Base-by-base conservation (phyloP, 441 rosid species). In the Francoa sonchifolia region DNA sequence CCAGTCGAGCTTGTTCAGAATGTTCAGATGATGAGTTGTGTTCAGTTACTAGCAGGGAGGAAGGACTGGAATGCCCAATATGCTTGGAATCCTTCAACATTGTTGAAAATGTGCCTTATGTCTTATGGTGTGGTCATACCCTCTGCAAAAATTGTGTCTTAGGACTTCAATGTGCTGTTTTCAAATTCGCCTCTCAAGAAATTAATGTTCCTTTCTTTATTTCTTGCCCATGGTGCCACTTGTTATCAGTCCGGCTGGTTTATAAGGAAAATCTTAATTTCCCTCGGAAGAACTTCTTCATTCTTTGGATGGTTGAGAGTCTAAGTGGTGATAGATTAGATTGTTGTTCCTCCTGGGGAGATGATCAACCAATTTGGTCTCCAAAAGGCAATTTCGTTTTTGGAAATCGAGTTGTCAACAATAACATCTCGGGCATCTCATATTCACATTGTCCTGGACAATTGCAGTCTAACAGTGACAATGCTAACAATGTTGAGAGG, bases 221-320 rank as follows among this genome's bases (percentile, higher is more conserved):
- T 38, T 57, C 56, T 34, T 57, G 62, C 18, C 62, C 62, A 1
- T 57, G 62, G 62, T 57, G 62, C 56, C 55, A 57, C 34, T 50
- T 57, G 17, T 7, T 48, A 25, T 57, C 62, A 1, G 22, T 57
- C 2, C 50, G 62, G 11, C 31, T 50, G 12, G 32, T 57, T 38
- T 39, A 32, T 19, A 35, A 48, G 0, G 62, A 51, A 34, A 49
- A 49, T 17, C 51, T 57, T 16, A 57, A 38, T 35, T 57, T 49
- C 33, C 62, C 62, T 19, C 27, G 56, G 32, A 57, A 57, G 47
- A 57, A 57, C 55, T 57, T 36, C 34, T 57, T 57, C 42, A 44
- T 57, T 44, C 50, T 57, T 25, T 57, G 55, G 62, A 57, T 57
- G 56, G 51, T 57, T 15, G 62, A 57, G 56, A 57, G 56, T 42